Conservation (phyloP, 257 asterid genomes). For the Marsdenia floribunda region DNA sequence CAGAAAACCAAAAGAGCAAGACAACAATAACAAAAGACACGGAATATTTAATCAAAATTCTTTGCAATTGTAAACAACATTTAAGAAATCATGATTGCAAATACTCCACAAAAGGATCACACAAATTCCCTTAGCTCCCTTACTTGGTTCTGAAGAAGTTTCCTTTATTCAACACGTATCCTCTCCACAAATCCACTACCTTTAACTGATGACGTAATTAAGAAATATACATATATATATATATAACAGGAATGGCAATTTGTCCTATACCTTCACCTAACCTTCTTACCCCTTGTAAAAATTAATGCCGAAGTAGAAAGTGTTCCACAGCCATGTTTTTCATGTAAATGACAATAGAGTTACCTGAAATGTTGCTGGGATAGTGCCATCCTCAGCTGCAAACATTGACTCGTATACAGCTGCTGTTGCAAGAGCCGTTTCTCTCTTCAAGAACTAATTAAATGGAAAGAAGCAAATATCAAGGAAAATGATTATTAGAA, state of each 20-base stretch:
- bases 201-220: not conserved
- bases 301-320: not conserved
- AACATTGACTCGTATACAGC: slow-evolving; percentile 91
- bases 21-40: not conserved
- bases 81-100: not conserved
- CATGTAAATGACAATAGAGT: not conserved
- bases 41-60: not conserved
- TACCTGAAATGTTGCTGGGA: slow-evolving; percentile 97
- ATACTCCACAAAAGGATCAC: not conserved
- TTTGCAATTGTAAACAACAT: not conserved
- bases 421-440: slow-evolving; percentile 88
- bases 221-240: not conserved
- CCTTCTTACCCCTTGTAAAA: not conserved
- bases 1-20: not conserved
- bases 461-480: slow-evolving; percentile 1
- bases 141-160: not conserved
- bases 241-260: too few species aligned
- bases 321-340: not conserved
- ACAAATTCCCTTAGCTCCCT: not conserved
- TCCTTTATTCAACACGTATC: not conserved
- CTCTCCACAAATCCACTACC: not conserved
- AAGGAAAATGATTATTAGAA: not conserved
- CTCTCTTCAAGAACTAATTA: slow-evolving; percentile 74
- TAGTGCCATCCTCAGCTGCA: slow-evolving; percentile 90
- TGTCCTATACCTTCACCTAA: not conserved